Evolutionary conservation across 768 basidiomycete genomes (phyloP).

Genomic region (Termitomyces sp.): DNA sequence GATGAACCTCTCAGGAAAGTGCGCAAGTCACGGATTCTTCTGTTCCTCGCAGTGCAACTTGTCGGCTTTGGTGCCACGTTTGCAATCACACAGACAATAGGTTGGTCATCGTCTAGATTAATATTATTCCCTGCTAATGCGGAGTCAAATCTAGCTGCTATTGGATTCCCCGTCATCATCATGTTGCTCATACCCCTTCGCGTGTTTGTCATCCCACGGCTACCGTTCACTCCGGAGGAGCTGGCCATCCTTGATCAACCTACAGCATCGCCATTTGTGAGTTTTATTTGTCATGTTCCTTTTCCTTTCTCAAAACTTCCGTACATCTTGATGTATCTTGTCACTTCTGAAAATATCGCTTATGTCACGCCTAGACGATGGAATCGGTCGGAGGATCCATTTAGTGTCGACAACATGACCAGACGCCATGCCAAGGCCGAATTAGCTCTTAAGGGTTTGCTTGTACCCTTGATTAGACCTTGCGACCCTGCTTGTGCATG

Average conservation of each 20-base stretch:
- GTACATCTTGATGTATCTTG: not conserved
- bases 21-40: slow-evolving; percentile 62
- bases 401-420: not conserved
- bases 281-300: slow-evolving; percentile 29
- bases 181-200: slow-evolving; percentile 77
- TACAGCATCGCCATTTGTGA: slow-evolving; percentile 80
- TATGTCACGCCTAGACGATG: slow-evolving; percentile 22
- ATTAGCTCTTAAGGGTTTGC: too few species aligned
- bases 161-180: slow-evolving; percentile 89
- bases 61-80: slow-evolving; percentile 85
- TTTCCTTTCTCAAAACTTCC: not conserved
- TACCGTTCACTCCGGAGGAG: slow-evolving; percentile 76
- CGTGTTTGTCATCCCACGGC: slow-evolving; percentile 59
- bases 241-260: slow-evolving; percentile 84
- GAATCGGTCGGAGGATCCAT: slow-evolving; percentile 28
- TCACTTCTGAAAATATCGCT: not conserved
- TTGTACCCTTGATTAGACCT: not conserved
- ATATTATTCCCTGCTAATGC: slow-evolving; percentile 9
- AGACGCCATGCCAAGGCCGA: not conserved
- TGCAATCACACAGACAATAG: slow-evolving; percentile 86
- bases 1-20: slow-evolving; percentile 74
- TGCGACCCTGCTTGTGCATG: not conserved
- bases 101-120: slow-evolving; percentile 32
- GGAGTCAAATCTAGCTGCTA: slow-evolving; percentile 59
- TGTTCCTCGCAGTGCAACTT: slow-evolving; percentile 74